Conservation (phyloP, 352 stramenopile genomes). For the Globisporangium carolinianum region DNA sequence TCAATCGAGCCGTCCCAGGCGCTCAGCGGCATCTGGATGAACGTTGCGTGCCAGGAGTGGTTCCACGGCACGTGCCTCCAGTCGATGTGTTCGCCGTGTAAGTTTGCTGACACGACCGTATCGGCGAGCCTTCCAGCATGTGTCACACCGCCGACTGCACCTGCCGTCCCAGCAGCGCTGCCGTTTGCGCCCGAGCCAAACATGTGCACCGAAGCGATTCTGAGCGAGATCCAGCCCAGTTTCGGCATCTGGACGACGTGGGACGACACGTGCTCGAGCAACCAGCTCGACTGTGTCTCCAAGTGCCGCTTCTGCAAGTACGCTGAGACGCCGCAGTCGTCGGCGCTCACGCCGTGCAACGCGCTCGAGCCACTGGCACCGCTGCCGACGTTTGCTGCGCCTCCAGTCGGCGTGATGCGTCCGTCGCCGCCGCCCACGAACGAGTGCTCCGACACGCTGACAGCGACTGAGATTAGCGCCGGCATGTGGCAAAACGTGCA, state of each 20-base stretch:
- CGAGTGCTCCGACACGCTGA: constrained; percentile 6
- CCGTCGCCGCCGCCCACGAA: constrained; percentile 1
- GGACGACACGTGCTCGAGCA: constrained; percentile 5
- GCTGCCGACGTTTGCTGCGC: not conserved
- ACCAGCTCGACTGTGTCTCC: constrained; percentile 6
- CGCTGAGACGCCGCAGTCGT: not conserved
- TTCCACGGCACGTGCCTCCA: constrained; percentile 6
- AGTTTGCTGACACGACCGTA: constrained; percentile 5
- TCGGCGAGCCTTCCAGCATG: constrained; percentile 4
- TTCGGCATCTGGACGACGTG: constrained; percentile 12
- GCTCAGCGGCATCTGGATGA: constrained; percentile 12
- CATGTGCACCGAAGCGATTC: constrained; percentile 5
- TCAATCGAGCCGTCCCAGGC: constrained; percentile 2
- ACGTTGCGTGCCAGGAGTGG: constrained; percentile 9
- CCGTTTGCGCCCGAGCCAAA: constrained; percentile 2
- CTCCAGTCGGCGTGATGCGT: not conserved
- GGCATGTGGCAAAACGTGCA: constrained; percentile 12
- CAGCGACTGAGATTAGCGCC: not conserved
- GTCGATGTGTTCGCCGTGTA: constrained; percentile 6
- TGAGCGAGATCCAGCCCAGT: constrained; percentile 1
- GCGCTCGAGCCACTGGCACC: constrained; percentile 2
- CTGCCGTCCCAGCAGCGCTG: not conserved
- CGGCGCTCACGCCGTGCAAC: constrained; percentile 5
- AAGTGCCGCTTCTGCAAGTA: constrained; percentile 13
- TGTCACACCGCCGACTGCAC: not conserved